phyloP scores from a whole-genome alignment of 1,139 yeast genomes.

The Yamadazyma sp. region DNA sequence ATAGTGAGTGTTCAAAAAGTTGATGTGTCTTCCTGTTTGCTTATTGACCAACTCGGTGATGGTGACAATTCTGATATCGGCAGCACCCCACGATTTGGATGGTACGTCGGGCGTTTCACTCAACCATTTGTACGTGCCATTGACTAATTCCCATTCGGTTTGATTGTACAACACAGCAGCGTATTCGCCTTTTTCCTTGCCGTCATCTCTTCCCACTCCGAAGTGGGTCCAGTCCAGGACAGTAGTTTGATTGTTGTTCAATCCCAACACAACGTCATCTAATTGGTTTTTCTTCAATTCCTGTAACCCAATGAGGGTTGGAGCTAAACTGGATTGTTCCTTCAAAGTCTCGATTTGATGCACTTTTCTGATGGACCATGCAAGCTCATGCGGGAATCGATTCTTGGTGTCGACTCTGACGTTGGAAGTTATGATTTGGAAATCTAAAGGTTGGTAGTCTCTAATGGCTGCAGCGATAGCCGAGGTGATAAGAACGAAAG shows the following conservation, averaged over 20 bases:
- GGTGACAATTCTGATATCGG: slow-evolving; percentile 43
- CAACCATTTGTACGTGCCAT: slow-evolving; percentile 44
- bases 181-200: slow-evolving; percentile 41
- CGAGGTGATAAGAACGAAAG: slow-evolving; percentile 6
- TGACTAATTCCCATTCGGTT: slow-evolving; percentile 28
- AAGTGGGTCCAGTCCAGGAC: slow-evolving; percentile 33
- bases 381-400: slow-evolving; percentile 23
- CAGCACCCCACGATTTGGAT: slow-evolving; percentile 44
- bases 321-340: slow-evolving; percentile 12
- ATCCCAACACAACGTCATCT: slow-evolving; percentile 23
- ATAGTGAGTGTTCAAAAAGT: slow-evolving; percentile 43
- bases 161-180: slow-evolving; percentile 44
- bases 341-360: slow-evolving; percentile 19
- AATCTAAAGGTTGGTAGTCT: slow-evolving; percentile 8
- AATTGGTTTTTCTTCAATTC: slow-evolving; percentile 29
- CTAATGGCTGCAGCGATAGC: slow-evolving; percentile 7
- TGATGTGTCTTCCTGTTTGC: slow-evolving; percentile 23
- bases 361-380: slow-evolving; percentile 24
- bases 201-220: slow-evolving; percentile 52
- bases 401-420: slow-evolving; percentile 21
- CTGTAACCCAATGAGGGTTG: slow-evolving; percentile 33
- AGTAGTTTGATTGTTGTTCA: slow-evolving; percentile 15
- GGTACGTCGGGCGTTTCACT: slow-evolving; percentile 44
- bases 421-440: slow-evolving; percentile 23
- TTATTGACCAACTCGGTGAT: slow-evolving; percentile 31